Base-by-base conservation (phyloP, 1,139 yeast species). In the Protomyces macrosporus region DNA sequence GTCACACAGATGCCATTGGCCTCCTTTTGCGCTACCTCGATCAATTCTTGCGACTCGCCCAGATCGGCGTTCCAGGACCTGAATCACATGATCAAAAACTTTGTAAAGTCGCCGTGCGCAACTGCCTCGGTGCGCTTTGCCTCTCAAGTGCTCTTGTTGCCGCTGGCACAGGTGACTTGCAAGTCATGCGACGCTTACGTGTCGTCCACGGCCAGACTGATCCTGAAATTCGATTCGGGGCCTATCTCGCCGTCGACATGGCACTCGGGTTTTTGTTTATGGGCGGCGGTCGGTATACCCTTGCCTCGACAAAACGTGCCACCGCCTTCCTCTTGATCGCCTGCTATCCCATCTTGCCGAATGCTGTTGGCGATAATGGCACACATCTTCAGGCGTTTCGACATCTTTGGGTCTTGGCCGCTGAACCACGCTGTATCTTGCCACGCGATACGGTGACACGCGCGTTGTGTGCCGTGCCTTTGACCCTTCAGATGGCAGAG, bases 91-190 rank as follows among this genome's bases (percentile, higher is more conserved):
- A 88, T 70, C 84, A 83, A 67, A 80, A 79, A 65, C 75, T 88
- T 40, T 81, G 90, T 0, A 79, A 81, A 58, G 77, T 79, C 59
- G 81, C 88, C 45, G 82, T 87, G 2, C 75, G 80, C 23, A 82
- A 81, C 57, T 78, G 86, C 45, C 83, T 85, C 65, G 84, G 85
- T 69, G 77, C 86, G 0, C 70, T 90, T 34, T 82, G 86, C 1
- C 74, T 90, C 10, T 82, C 93, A 16, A 75, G 83, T 12, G 82
- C 97, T 0, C 78, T 89, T 40, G 81, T 90, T 0, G 88, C 90
- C 90, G 91, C 96, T 1, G 97, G 97, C 0, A 84, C 91, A 32
- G 98, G 98, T 0, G 97, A 93, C 72, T 75, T 91, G 63, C 87
- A 84, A 63, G 82, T 86, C 0, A 82, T 93, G 69, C 80, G 93